A percentile compares a stretch with the other conserved stretches of the same genome.
phyloP scores from a whole-genome alignment of 306 rosid species.

The Albizia julibrissin region DNA sequence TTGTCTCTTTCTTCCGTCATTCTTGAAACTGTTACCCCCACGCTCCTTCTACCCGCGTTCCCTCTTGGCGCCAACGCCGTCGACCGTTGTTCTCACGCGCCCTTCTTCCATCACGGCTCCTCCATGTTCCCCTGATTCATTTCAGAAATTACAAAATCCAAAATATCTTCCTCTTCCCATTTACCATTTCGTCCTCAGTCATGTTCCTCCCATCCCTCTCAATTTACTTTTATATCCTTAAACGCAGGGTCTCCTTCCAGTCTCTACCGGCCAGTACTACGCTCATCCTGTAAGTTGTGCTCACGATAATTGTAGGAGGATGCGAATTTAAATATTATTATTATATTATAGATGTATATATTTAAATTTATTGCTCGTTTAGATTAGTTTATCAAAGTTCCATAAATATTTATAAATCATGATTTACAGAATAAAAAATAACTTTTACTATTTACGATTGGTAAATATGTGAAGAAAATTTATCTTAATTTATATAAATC shows the following conservation, averaged over 20 bases:
- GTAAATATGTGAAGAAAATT: too few species aligned
- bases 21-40: conserved; percentile 4
- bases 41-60: conserved; percentile 29
- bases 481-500: too few species aligned
- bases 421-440: too few species aligned
- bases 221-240: conserved; percentile 36
- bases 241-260: background rate
- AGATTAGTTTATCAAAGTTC: too few species aligned
- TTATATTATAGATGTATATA: too few species aligned
- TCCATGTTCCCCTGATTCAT: background rate
- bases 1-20: conserved; percentile 30
- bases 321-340: too few species aligned
- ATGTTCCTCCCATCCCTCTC: background rate
- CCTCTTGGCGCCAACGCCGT: background rate
- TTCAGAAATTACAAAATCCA: background rate
- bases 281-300: too few species aligned
- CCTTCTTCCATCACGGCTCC: background rate
- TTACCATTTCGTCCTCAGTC: conserved; percentile 17
- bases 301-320: too few species aligned
- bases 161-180: background rate
- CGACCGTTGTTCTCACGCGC: conserved; percentile 30
- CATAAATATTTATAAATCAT: too few species aligned
- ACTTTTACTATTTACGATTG: too few species aligned
- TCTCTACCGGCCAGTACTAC: too few species aligned
- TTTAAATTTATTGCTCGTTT: too few species aligned